phyloP scores from a whole-genome alignment of 495 filamentous ascomycete genomes.

The Sphaerosporella brunnea region DNA sequence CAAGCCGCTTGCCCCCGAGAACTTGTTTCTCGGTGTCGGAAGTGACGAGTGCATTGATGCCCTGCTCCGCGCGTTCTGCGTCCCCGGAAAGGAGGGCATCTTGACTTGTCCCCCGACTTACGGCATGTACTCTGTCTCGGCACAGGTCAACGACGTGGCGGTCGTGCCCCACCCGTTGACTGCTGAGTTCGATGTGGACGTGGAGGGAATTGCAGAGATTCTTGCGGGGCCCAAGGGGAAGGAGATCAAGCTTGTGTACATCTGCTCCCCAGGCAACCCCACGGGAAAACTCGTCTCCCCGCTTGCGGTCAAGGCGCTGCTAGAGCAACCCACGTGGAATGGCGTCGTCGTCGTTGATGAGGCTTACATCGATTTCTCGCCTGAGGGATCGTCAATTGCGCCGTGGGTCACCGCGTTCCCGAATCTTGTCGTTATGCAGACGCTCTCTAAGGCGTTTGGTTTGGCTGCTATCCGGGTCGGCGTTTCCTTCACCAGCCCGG shows the following conservation, averaged over 20 bases:
- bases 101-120: constrained; percentile 92
- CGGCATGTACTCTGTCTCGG: constrained; percentile 92
- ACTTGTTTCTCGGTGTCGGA: constrained; percentile 82
- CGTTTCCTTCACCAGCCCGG: constrained; percentile 40
- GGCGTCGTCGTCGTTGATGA: constrained; percentile 87
- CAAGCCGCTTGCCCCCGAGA: constrained; percentile 54
- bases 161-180: constrained; percentile 72
- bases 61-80: constrained; percentile 78
- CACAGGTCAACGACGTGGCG: constrained; percentile 76
- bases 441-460: constrained; percentile 87
- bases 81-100: constrained; percentile 71
- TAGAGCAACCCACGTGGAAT: constrained; percentile 87
- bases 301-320: constrained; percentile 49
- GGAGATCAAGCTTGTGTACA: constrained; percentile 67
- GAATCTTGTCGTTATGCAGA: constrained; percentile 98
- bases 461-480: constrained; percentile 77
- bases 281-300: constrained; percentile 64
- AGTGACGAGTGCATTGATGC: constrained; percentile 94
- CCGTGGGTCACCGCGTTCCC: constrained; percentile 85
- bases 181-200: constrained; percentile 50
- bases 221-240: constrained; percentile 43
- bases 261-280: constrained; percentile 90
- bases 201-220: constrained; percentile 44
- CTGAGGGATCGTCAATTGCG: constrained; percentile 61
- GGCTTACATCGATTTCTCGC: constrained; percentile 90